These are phyloP conservation scores for Solanum medicagineum DNA, from an alignment of 257 asterid genomes.

Conservation along the genomic window DNA sequence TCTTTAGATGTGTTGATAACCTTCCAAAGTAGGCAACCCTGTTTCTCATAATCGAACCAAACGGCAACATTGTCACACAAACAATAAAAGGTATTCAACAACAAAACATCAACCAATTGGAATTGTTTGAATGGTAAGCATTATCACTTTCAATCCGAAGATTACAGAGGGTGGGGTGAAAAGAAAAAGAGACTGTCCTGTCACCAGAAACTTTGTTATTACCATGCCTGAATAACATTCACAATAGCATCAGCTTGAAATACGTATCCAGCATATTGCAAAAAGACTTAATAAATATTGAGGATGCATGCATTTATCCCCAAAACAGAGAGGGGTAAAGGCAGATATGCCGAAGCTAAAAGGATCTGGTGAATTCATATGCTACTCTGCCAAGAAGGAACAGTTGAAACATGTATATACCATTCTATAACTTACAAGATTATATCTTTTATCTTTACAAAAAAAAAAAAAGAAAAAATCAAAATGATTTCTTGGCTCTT, in stretches of 20 bases:
- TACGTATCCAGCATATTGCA: neutral
- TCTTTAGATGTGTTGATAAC: neutral
- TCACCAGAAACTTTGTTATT: neutral
- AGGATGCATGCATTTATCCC: neutral
- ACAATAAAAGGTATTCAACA: neutral
- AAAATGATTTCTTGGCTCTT: neutral
- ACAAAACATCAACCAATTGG: no score
- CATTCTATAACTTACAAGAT: slow-evolving; percentile 13
- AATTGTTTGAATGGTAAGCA: no score
- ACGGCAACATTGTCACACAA: neutral
- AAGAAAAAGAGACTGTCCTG: neutral
- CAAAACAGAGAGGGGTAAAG: neutral
- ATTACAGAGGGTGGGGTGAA: no score
- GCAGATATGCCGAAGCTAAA: neutral
- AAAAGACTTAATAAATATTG: neutral
- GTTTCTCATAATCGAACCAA: neutral
- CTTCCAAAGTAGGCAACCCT: neutral
- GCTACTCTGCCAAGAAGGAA: neutral
- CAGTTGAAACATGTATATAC: slow-evolving; percentile 20
- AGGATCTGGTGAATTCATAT: neutral
- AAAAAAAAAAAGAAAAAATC: slow-evolving; percentile 18
- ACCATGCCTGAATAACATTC: neutral
- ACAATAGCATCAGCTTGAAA: neutral
- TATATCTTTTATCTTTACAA: slow-evolving; percentile 37
- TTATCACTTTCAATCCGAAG: no score